Base-by-base conservation (phyloP, 352 stramenopile genomes). In the Detonula confervacea region DNA sequence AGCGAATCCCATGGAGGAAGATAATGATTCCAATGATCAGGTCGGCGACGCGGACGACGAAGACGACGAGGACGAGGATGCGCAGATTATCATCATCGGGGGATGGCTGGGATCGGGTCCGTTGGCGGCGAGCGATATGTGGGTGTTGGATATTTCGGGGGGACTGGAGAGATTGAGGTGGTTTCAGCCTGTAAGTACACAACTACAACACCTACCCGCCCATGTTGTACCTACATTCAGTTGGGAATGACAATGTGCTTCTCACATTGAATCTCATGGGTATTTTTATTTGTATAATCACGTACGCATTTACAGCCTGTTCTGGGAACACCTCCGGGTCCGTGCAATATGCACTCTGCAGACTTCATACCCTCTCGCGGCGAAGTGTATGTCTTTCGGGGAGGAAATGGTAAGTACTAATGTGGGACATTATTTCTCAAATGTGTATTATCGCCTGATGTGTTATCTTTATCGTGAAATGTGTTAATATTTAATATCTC, bases 301-400 rank as follows among this genome's bases (percentile, higher is more conserved):
- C n/a, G n/a, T n/a, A n/a, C n/a, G n/a, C n/a, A n/a, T n/a, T n/a
- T n/a, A 8, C 74, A 82, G 46, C 83, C 88, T 9, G 77, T 55
- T 9, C 65, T 18, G 11, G 76, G 76, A 1, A 75, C 80, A 25
- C 63, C 86, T 2, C 90, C 92, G 4, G 96, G 96, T 2, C 95
- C 96, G 11, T 98, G 96, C 81, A 98, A 98, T 81, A 98, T 98
- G 96, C 96, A 98, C 89, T 98, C 95, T n/a, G 95, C 95, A 6
- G 96, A 98, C 80, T 98, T 95, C 68, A 87, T 98, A 3, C 77
- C 90, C 4, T 77, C 91, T 27, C 63, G 92, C 49, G 82, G 90
- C 20, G 94, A 95, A 80, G 95, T 98, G 47, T 92, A 97, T 46
- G 94, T 98, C 0, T 98, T 98, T 73, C 91, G 96, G 24, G 96